These are phyloP conservation scores for Flaveria trinervia DNA, from an alignment of 129 eudicot species.

Conservation along the genomic window DNA sequence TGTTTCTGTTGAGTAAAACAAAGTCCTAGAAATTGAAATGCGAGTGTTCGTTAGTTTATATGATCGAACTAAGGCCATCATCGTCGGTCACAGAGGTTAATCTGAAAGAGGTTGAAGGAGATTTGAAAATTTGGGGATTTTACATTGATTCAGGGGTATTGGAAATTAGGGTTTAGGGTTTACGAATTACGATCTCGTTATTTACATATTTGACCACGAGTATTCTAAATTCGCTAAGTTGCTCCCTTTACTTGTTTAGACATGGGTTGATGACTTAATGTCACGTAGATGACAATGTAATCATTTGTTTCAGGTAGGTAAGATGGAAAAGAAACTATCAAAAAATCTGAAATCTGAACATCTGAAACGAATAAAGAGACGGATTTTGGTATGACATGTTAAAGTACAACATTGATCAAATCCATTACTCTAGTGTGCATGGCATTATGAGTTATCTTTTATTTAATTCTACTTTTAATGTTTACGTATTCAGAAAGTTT, in stretches of 20 bases:
- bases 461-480: too few species aligned
- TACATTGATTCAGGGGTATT: slow-evolving; percentile 14
- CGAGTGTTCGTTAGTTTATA: slow-evolving; percentile 6
- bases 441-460: too few species aligned
- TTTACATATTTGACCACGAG: background rate
- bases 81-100: slow-evolving; percentile 6
- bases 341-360: too few species aligned
- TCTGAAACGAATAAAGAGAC: too few species aligned
- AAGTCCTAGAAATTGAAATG: slow-evolving; percentile 35
- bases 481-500: too few species aligned
- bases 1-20: slow-evolving; percentile 31
- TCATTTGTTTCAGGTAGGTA: too few species aligned
- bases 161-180: slow-evolving; percentile 18
- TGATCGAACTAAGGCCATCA: slow-evolving; percentile 36
- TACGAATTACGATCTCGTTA: background rate
- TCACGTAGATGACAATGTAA: too few species aligned
- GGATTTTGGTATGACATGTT: too few species aligned
- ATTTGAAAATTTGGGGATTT: slow-evolving; percentile 16
- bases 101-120: background rate
- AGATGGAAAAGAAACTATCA: too few species aligned
- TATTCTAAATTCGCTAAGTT: background rate
- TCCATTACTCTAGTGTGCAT: too few species aligned
- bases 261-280: too few species aligned
- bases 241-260: background rate
- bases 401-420: too few species aligned